Conservation (phyloP, 2,329 filamentous ascomycete species). For the Dryadomyces quercus-mongolicae region DNA sequence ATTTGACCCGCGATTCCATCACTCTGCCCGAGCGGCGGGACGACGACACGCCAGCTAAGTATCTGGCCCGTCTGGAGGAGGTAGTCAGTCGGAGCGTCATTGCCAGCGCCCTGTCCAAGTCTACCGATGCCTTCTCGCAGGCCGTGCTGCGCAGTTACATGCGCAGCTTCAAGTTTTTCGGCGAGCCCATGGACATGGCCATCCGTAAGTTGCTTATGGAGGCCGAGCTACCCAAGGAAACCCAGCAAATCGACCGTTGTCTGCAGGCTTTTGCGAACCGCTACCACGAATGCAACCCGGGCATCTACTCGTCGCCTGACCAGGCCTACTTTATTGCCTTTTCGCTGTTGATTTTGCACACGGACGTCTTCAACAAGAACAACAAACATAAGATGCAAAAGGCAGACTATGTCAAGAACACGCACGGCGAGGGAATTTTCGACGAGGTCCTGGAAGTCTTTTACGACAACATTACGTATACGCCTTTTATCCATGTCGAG, state of each 20-base stretch:
- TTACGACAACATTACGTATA: slow-evolving; percentile 98
- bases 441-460: slow-evolving; percentile 91
- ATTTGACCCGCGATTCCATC: slow-evolving; percentile 58
- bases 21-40: slow-evolving; percentile 69
- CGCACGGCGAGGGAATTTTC: slow-evolving; percentile 79
- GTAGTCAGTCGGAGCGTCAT: slow-evolving; percentile 70
- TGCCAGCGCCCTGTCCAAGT: slow-evolving; percentile 74
- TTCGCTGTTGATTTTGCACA: slow-evolving; percentile 89
- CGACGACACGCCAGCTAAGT: slow-evolving; percentile 81
- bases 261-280: slow-evolving; percentile 90
- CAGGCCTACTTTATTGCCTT: slow-evolving; percentile 99
- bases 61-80: slow-evolving; percentile 73
- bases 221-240: slow-evolving; percentile 90
- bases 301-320: slow-evolving; percentile 81
- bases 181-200: slow-evolving; percentile 96
- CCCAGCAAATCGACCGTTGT: slow-evolving; percentile 92
- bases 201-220: slow-evolving; percentile 94
- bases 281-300: slow-evolving; percentile 96
- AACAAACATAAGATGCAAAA: slow-evolving; percentile 99
- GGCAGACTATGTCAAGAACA: slow-evolving; percentile 88
- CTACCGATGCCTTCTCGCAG: slow-evolving; percentile 70
- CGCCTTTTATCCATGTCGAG: slow-evolving; percentile 94
- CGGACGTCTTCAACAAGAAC: slow-evolving; percentile 99
- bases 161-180: slow-evolving; percentile 88
- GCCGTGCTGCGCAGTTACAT: slow-evolving; percentile 88